Evolutionary conservation across 352 stramenopile genomes (phyloP).

Genomic region (Globisporangium spinosum): DNA sequence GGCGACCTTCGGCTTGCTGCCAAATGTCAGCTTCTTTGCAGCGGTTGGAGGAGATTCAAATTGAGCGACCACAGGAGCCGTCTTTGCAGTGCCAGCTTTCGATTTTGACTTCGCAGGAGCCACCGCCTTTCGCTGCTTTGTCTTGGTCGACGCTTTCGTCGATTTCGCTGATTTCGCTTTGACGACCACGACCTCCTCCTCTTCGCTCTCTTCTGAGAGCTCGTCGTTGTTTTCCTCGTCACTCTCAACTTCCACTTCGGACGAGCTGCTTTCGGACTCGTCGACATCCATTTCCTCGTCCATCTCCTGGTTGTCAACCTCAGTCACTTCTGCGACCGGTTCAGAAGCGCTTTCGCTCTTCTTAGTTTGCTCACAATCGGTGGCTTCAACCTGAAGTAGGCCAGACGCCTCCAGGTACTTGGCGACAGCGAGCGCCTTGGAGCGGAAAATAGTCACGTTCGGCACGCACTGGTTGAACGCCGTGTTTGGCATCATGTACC

Average conservation of each 20-base stretch:
- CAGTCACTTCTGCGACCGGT: background rate
- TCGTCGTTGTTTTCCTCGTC: constrained; percentile 13
- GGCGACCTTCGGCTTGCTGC: constrained; percentile 1
- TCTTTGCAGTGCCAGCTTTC: background rate
- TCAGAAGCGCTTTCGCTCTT: background rate
- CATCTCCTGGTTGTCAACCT: constrained; percentile 6
- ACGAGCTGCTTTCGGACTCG: constrained; percentile 9
- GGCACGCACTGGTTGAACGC: constrained; percentile 64
- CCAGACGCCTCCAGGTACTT: constrained; percentile 48
- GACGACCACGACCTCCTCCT: constrained; percentile 10
- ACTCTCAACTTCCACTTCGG: constrained; percentile 12
- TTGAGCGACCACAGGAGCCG: background rate
- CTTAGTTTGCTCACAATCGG: background rate
- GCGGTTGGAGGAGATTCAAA: background rate
- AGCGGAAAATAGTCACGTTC: constrained; percentile 73
- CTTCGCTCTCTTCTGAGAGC: constrained; percentile 12
- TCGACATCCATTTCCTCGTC: constrained; percentile 26
- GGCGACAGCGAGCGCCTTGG: constrained; percentile 51
- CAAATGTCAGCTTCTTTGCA: constrained; percentile 20
- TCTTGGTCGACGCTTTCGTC: constrained; percentile 2
- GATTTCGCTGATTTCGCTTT: background rate
- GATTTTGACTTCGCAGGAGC: background rate
- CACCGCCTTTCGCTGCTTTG: constrained; percentile 9
- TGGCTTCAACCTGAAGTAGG: constrained; percentile 9
- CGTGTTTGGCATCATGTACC: constrained; percentile 64